These are phyloP conservation scores for Colletotrichum endophyticum DNA, from an alignment of 2,329 filamentous ascomycete genomes.

Conservation along the genomic window DNA sequence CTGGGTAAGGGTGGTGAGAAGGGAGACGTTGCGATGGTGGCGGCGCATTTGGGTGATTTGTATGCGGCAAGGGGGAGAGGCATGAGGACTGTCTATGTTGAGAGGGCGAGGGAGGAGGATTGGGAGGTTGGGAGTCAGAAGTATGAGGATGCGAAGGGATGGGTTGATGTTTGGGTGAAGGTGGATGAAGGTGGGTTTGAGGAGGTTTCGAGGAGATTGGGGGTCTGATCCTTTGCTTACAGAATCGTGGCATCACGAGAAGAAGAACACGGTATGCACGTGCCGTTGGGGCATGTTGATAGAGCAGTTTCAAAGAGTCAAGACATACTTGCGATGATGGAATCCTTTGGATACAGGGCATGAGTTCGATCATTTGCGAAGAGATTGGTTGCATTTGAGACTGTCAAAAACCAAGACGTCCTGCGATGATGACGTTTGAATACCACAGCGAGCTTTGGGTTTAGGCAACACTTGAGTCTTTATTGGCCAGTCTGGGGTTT, in stretches of 20 bases:
- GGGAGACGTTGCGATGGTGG: slow-evolving; percentile 75
- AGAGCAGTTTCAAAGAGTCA: neutral
- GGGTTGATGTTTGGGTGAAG: slow-evolving; percentile 44
- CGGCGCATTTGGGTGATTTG: slow-evolving; percentile 75
- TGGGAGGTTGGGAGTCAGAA: slow-evolving; percentile 57
- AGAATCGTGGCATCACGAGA: neutral
- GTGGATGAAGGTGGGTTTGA: slow-evolving; percentile 36
- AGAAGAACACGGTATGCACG: neutral
- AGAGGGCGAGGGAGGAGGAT: slow-evolving; percentile 69
- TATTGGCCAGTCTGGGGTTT: neutral
- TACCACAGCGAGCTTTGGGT: neutral
- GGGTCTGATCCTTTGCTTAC: neutral
- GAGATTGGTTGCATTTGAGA: neutral
- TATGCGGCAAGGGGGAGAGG: slow-evolving; percentile 68
- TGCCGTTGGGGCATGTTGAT: neutral
- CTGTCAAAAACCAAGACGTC: neutral
- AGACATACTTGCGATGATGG: neutral
- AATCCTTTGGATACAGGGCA: neutral
- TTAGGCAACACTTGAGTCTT: neutral
- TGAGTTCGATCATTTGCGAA: neutral
- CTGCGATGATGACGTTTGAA: fast-evolving
- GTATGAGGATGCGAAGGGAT: slow-evolving; percentile 52
- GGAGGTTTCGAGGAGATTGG: slow-evolving; percentile 31
- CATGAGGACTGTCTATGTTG: slow-evolving; percentile 75
- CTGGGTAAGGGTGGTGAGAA: slow-evolving; percentile 49